These are phyloP conservation scores for Monilinia polystroma DNA, from an alignment of 2,329 filamentous ascomycete species.

Conservation along the genomic window DNA sequence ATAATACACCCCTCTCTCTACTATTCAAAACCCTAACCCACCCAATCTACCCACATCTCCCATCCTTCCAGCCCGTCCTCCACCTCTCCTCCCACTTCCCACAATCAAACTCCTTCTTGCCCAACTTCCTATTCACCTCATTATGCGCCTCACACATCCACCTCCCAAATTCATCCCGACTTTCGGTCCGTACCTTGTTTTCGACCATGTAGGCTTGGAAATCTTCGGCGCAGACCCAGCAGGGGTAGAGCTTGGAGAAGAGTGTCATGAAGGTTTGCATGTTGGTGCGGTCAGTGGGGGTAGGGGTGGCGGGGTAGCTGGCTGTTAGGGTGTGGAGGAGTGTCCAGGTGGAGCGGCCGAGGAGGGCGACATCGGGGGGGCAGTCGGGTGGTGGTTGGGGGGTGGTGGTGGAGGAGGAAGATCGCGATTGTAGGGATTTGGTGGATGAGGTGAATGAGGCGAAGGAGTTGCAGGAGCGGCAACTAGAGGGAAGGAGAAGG, in stretches of 20 bases:
- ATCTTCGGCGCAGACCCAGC: slow-evolving; percentile 92
- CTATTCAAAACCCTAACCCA: background rate
- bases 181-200: slow-evolving; percentile 56
- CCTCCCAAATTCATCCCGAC: slow-evolving; percentile 68
- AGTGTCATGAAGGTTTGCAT: slow-evolving; percentile 74
- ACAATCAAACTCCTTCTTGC: slow-evolving; percentile 91
- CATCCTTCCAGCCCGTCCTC: slow-evolving; percentile 82
- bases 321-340: slow-evolving; percentile 90
- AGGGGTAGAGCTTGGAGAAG: slow-evolving; percentile 88
- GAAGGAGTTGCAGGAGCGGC: slow-evolving; percentile 67
- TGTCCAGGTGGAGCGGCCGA: slow-evolving; percentile 90
- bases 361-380: slow-evolving; percentile 82
- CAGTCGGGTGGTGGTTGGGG: slow-evolving; percentile 60
- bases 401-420: slow-evolving; percentile 37
- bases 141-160: slow-evolving; percentile 90
- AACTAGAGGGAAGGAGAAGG: slow-evolving; percentile 48
- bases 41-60: slow-evolving; percentile 55
- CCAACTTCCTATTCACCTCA: slow-evolving; percentile 83
- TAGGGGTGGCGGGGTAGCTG: slow-evolving; percentile 72
- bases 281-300: slow-evolving; percentile 68
- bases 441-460: slow-evolving; percentile 52
- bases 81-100: slow-evolving; percentile 88
- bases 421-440: slow-evolving; percentile 25
- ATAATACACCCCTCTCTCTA: background rate
- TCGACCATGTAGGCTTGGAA: slow-evolving; percentile 75